Evolutionary conservation across 2,329 filamentous ascomycete species (phyloP).

Genomic region (Mycosphaerella arachidis): DNA sequence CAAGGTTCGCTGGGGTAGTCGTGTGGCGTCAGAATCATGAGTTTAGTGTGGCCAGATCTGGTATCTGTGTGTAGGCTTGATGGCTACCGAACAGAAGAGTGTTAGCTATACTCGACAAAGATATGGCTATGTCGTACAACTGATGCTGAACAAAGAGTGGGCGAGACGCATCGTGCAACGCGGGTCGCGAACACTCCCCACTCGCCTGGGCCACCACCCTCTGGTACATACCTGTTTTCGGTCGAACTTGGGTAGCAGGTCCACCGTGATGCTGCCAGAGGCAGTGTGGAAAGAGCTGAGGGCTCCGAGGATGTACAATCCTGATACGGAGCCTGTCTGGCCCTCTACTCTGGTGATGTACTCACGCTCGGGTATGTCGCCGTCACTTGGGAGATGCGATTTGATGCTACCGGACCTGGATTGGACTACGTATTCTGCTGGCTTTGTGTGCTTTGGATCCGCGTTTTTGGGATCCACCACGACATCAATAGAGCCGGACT

Average conservation of each 20-base stretch:
- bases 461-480: slow-evolving; percentile 37
- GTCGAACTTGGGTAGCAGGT: slow-evolving; percentile 34
- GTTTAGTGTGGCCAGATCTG: slow-evolving; percentile 32
- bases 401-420: slow-evolving; percentile 38
- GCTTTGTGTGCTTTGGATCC: slow-evolving; percentile 23
- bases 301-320: slow-evolving; percentile 40
- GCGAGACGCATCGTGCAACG: no score
- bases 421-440: slow-evolving; percentile 36
- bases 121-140: no score
- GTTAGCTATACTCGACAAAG: no score
- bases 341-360: slow-evolving; percentile 39
- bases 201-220: no score
- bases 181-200: no score
- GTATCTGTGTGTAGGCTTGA: slow-evolving; percentile 32
- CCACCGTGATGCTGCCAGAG: slow-evolving; percentile 37
- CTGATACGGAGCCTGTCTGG: slow-evolving; percentile 36
- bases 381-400: slow-evolving; percentile 28
- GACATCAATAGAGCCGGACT: slow-evolving; percentile 40
- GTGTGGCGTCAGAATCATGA: slow-evolving; percentile 35
- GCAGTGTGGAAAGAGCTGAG: slow-evolving; percentile 34
- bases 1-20: slow-evolving; percentile 18
- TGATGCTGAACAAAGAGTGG: no score
- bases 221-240: slow-evolving; percentile 15
- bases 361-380: slow-evolving; percentile 36
- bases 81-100: slow-evolving; percentile 1